A percentile compares a stretch with the other conserved stretches of the same genome.
Conservation (phyloP, 2,329 filamentous ascomycete genomes). For the Shiraia bambusicola region DNA sequence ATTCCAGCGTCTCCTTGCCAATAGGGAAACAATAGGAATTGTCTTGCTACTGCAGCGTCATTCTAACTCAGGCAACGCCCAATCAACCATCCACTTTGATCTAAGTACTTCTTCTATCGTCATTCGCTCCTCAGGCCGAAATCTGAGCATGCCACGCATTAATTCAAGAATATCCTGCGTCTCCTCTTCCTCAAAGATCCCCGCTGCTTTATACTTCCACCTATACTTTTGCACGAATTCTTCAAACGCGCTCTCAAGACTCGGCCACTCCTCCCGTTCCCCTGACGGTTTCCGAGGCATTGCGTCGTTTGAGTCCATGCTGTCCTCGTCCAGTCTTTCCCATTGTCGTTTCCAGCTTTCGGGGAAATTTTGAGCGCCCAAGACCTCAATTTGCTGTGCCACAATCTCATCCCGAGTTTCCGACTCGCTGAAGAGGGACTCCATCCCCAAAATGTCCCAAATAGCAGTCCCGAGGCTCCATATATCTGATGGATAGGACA, state of each 20-base stretch:
- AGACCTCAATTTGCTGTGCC: constrained; percentile 12
- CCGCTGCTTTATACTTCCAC: constrained; percentile 4
- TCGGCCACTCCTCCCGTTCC: constrained; percentile 10
- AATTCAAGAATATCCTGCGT: constrained; percentile 10
- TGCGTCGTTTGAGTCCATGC: not conserved
- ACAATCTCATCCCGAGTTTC: constrained; percentile 12
- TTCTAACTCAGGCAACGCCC: constrained; percentile 8
- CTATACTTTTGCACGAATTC: constrained; percentile 13
- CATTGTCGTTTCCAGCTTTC: constrained; percentile 8
- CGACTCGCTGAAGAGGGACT: constrained; percentile 10
- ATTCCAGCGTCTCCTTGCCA: too few species aligned
- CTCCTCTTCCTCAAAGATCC: constrained; percentile 10
- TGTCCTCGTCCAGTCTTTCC: constrained; percentile 6
- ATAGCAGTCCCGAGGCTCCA: constrained; percentile 16
- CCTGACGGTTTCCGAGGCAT: constrained; percentile 5
- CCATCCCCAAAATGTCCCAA: constrained; percentile 16
- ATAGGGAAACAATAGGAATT: too few species aligned
- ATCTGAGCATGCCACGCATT: constrained; percentile 14
- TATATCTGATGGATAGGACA: constrained; percentile 15
- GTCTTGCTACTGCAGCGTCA: not conserved
- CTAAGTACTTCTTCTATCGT: constrained; percentile 11
- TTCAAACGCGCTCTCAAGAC: constrained; percentile 10
- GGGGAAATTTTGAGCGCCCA: constrained; percentile 10
- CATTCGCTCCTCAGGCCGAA: constrained; percentile 10
- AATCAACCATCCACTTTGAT: constrained; percentile 12